These are phyloP conservation scores for Neonectria punicea DNA, from an alignment of 2,329 filamentous ascomycete genomes.

Conservation along the genomic window DNA sequence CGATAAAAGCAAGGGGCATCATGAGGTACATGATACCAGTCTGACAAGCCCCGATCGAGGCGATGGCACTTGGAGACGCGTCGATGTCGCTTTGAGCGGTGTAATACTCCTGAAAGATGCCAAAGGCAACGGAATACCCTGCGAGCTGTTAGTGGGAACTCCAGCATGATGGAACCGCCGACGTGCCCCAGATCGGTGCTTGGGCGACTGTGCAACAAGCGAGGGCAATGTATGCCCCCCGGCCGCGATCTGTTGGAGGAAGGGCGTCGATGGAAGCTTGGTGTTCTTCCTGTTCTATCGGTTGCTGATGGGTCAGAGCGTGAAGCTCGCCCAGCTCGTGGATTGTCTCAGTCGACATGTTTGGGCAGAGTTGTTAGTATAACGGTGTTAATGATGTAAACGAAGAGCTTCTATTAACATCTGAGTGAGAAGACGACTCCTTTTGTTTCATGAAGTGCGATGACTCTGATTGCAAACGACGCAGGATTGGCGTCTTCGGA, in stretches of 20 bases:
- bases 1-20: conserved; percentile 59
- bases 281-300: background rate
- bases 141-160: background rate
- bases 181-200: conserved; percentile 48
- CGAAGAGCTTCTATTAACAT: background rate
- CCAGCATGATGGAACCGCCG: background rate
- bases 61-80: conserved; percentile 49
- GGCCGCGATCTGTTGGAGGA: conserved; percentile 45
- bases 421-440: background rate
- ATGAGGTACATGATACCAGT: conserved; percentile 64
- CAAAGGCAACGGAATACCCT: conserved; percentile 60
- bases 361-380: background rate
- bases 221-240: conserved; percentile 43
- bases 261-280: conserved; percentile 27
- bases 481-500: conserved; percentile 16
- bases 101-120: conserved; percentile 77
- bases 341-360: conserved; percentile 26
- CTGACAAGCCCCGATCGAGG: conserved; percentile 40
- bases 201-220: conserved; percentile 47
- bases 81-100: conserved; percentile 64
- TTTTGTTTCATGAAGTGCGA: background rate
- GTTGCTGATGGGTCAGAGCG: background rate
- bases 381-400: background rate
- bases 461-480: conserved; percentile 18
- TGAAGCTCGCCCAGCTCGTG: conserved; percentile 28